These are phyloP conservation scores for Phytopythium vexans DNA, from an alignment of 352 stramenopile species.

Conservation along the genomic window DNA sequence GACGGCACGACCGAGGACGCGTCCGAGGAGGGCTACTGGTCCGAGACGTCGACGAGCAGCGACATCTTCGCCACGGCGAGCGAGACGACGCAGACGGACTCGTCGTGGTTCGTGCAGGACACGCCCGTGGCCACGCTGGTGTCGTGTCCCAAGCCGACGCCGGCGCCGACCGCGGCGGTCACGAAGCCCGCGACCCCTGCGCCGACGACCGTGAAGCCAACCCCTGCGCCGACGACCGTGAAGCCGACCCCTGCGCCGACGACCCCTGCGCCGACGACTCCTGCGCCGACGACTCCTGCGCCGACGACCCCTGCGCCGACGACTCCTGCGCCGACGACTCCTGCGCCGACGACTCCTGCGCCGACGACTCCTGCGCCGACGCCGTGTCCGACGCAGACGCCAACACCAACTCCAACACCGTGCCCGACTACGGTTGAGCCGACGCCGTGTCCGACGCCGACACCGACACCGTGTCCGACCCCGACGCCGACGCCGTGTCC, in stretches of 20 bases:
- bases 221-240: neutral
- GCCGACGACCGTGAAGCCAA: neutral
- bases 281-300: no score
- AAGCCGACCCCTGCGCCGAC: no score
- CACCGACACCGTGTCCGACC: conserved; percentile 1
- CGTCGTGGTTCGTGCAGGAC: conserved; percentile 36
- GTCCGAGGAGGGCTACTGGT: conserved; percentile 9
- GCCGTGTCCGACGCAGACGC: neutral
- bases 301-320: no score
- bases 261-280: no score
- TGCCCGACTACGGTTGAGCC: no score
- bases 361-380: neutral
- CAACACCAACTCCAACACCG: neutral
- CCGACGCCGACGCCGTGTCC: neutral
- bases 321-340: no score
- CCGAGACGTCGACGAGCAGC: neutral
- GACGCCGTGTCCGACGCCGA: neutral
- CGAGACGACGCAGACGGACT: conserved; percentile 8
- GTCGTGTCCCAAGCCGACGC: conserved; percentile 17
- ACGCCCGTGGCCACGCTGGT: conserved; percentile 9
- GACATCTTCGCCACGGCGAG: conserved; percentile 14
- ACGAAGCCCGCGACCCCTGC: conserved; percentile 2
- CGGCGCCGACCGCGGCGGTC: conserved; percentile 1
- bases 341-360: no score
- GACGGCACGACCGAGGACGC: conserved; percentile 1